Evolutionary conservation across 371 early-diverging fungal genomes (phyloP).

Genomic region (Mortierella sp.): DNA sequence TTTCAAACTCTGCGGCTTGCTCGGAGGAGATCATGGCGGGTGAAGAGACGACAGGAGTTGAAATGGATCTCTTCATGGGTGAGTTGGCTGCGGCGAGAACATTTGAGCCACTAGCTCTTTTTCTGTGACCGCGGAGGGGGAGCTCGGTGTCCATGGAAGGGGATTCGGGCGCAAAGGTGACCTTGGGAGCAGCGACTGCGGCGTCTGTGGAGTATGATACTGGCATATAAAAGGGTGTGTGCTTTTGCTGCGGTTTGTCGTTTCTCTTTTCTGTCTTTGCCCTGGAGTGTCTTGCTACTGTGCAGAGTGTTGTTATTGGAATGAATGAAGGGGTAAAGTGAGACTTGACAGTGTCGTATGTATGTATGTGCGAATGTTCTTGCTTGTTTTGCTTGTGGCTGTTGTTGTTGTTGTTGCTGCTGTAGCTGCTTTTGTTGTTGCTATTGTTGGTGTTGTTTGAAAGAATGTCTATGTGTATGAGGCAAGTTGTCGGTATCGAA

Average conservation of each 20-base stretch:
- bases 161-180: slow-evolving; percentile 32
- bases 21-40: slow-evolving; percentile 48
- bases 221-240: slow-evolving; percentile 33
- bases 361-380: background rate
- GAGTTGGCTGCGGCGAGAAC: slow-evolving; percentile 17
- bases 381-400: background rate
- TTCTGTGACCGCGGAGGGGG: slow-evolving; percentile 24
- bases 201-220: slow-evolving; percentile 36
- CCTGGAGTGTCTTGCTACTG: slow-evolving; percentile 1
- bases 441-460: background rate
- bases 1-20: slow-evolving; percentile 45
- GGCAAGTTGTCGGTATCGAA: background rate
- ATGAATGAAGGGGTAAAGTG: background rate
- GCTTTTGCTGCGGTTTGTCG: background rate
- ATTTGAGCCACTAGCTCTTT: slow-evolving; percentile 38
- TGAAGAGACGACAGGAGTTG: slow-evolving; percentile 42
- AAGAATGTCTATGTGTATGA: background rate
- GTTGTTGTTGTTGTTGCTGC: background rate
- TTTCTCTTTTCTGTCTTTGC: background rate
- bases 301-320: background rate
- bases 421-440: background rate
- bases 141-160: background rate
- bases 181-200: slow-evolving; percentile 34
- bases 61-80: slow-evolving; percentile 49
- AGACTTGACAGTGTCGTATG: background rate